A percentile compares a stretch with the other conserved stretches of the same genome.
Evolutionary conservation across 2,329 filamentous ascomycete species (phyloP).

Genomic region (Verticillium longisporum): DNA sequence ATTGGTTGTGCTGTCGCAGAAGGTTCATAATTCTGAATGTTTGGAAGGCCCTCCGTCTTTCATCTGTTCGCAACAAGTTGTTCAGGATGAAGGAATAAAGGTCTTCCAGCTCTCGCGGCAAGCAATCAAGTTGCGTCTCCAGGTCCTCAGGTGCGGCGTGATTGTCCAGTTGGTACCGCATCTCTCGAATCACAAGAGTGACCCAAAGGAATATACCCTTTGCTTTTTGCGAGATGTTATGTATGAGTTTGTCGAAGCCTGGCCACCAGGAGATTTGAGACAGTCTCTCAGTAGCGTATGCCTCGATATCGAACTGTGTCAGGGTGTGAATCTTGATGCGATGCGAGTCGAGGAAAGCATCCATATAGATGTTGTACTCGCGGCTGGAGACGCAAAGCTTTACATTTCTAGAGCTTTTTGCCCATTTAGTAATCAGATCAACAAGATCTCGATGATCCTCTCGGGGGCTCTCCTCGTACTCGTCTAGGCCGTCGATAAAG

Average conservation of each 20-base stretch:
- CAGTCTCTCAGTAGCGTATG: background rate
- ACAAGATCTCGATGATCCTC: constrained; percentile 9
- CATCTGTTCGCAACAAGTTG: background rate
- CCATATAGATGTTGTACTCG: constrained; percentile 14
- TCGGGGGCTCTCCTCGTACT: constrained; percentile 8
- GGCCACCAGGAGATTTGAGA: background rate
- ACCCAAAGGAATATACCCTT: background rate
- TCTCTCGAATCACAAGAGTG: background rate
- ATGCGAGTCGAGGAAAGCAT: constrained; percentile 5
- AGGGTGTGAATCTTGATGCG: constrained; percentile 13
- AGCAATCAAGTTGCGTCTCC: background rate
- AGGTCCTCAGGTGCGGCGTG: background rate
- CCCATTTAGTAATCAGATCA: constrained; percentile 7
- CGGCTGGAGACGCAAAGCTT: constrained; percentile 16
- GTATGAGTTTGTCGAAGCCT: background rate
- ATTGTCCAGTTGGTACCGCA: background rate
- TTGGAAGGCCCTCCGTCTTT: background rate
- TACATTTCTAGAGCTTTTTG: background rate
- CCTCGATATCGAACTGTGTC: constrained; percentile 9
- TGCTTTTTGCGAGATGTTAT: background rate
- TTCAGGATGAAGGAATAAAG: background rate
- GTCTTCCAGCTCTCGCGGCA: background rate
- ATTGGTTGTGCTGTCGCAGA: background rate
- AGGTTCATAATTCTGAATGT: background rate
- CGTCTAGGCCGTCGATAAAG: constrained; percentile 14